Percentiles rank a stretch among this genome's conserved stretches.
These are phyloP conservation scores for Clavariopsis aquatica DNA, from an alignment of 495 filamentous ascomycete species.

Conservation along the genomic window DNA sequence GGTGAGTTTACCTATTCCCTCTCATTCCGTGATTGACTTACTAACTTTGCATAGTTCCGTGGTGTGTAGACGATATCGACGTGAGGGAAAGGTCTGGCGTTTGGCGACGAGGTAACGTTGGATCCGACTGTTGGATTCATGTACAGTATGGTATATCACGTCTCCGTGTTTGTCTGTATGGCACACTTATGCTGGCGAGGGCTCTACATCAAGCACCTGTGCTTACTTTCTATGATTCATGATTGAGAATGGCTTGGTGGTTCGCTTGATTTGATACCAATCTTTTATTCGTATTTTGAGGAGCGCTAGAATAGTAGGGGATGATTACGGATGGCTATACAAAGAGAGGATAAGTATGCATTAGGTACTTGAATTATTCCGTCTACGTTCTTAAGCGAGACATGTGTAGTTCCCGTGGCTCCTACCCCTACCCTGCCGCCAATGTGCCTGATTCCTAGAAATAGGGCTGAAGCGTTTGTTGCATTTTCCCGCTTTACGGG, in stretches of 20 bases:
- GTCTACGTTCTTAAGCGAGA: too few relatives aligned
- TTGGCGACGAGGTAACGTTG: not conserved
- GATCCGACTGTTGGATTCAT: too few relatives aligned
- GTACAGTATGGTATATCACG: not conserved
- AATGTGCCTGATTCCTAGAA: too few relatives aligned
- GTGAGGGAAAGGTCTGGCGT: not conserved
- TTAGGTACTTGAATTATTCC: not conserved
- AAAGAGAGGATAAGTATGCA: not conserved
- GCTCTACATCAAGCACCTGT: not conserved
- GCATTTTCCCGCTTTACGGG: too few relatives aligned
- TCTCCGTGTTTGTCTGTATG: not conserved
- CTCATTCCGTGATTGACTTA: not conserved
- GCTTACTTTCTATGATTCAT: not conserved
- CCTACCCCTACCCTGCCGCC: too few relatives aligned
- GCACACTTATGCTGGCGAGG: not conserved
- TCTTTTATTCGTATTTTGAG: not conserved
- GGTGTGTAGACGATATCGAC: conserved; percentile 38
- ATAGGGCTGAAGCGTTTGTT: too few relatives aligned
- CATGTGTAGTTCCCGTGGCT: too few relatives aligned
- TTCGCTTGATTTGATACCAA: not conserved
- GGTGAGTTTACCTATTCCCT: conserved; percentile 57
- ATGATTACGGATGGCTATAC: not conserved
- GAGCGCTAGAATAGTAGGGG: not conserved
- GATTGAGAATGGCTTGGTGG: not conserved
- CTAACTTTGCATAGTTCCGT: conserved; percentile 43